Conservation (phyloP, 345 rosid genomes). For the Eucalyptus polyanthemos region DNA sequence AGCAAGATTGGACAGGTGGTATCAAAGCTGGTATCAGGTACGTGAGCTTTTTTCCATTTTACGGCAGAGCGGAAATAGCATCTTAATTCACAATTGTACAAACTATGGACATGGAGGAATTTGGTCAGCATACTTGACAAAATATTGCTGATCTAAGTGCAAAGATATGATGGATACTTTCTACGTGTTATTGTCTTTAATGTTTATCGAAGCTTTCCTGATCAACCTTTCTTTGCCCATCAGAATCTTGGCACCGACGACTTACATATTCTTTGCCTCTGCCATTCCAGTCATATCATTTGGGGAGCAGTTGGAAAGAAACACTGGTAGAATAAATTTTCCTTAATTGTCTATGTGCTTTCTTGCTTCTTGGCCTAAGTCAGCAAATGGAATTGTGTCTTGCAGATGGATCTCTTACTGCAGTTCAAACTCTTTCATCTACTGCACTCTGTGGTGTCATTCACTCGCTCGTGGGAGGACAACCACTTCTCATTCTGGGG, state of each 20-base stretch:
- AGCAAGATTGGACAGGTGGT: slow-evolving; percentile 71
- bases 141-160: neutral
- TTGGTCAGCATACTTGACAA: neutral
- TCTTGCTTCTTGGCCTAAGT: neutral
- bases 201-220: neutral
- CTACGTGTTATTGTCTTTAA: neutral
- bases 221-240: neutral
- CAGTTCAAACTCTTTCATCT: slow-evolving; percentile 56
- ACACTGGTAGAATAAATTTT: slow-evolving; percentile 13
- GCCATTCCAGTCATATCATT: slow-evolving; percentile 59
- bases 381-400: neutral
- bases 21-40: slow-evolving; percentile 64
- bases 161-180: neutral
- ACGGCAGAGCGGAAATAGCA: neutral
- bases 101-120: neutral
- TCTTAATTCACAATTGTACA: neutral
- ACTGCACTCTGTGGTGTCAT: slow-evolving; percentile 49
- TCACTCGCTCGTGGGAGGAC: slow-evolving; percentile 50
- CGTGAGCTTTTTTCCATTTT: neutral
- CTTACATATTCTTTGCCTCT: slow-evolving; percentile 57
- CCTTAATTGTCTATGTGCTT: neutral
- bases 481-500: slow-evolving; percentile 54
- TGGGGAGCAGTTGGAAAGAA: slow-evolving; percentile 51
- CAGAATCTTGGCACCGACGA: slow-evolving; percentile 75
- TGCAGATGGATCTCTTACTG: slow-evolving; percentile 48